Conservation (phyloP, 257 asterid species). For the Rehmannia glutinosa region DNA sequence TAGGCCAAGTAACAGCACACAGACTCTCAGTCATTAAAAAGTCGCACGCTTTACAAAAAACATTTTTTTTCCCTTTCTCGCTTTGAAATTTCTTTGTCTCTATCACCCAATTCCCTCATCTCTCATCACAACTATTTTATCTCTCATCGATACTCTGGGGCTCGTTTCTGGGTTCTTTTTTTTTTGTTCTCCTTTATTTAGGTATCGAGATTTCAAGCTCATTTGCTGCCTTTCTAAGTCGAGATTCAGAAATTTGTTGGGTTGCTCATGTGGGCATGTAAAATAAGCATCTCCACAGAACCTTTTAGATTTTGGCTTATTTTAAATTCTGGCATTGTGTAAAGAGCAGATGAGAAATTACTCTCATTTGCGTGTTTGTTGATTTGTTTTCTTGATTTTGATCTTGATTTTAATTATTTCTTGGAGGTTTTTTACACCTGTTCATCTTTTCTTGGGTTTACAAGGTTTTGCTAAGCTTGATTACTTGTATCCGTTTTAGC, state of each 20-base stretch:
- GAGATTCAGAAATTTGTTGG: slow-evolving; percentile 26
- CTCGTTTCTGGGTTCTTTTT: not conserved
- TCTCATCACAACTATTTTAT: not conserved
- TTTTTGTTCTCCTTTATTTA: not conserved
- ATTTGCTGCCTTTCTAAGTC: slow-evolving; percentile 22
- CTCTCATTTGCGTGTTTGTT: slow-evolving; percentile 5
- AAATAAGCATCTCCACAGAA: not conserved
- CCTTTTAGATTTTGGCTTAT: slow-evolving; percentile 5
- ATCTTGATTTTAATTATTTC: slow-evolving; percentile 3
- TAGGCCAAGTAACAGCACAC: slow-evolving; percentile 7
- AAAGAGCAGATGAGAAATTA: not conserved
- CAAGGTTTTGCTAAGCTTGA: slow-evolving; percentile 3
- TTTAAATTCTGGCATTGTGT: slow-evolving; percentile 12
- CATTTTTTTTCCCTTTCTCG: too few species aligned
- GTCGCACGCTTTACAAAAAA: slow-evolving; percentile 16
- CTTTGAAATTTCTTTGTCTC: too few species aligned
- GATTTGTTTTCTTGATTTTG: not conserved
- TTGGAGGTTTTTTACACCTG: not conserved
- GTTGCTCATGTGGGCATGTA: slow-evolving; percentile 24
- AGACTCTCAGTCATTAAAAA: slow-evolving; percentile 14
- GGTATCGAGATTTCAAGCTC: slow-evolving; percentile 13
- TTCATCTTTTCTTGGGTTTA: not conserved
- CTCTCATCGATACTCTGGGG: slow-evolving; percentile 4
- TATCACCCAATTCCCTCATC: slow-evolving; percentile 3
- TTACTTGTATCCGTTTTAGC: not conserved